Conservation (phyloP, 2,329 filamentous ascomycete species). For the Coniochaeta sp. region DNA sequence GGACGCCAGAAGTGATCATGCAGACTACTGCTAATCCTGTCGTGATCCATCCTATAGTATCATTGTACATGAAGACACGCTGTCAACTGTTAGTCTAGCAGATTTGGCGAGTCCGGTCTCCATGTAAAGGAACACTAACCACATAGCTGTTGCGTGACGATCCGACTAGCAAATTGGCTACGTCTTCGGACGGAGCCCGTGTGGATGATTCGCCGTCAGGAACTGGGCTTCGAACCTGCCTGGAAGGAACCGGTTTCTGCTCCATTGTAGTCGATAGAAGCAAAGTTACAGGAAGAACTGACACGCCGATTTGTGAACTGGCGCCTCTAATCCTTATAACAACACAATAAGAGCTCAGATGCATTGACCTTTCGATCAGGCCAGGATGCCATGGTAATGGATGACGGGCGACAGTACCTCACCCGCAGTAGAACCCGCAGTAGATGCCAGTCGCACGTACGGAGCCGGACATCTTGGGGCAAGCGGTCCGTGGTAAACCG, state of each 20-base stretch:
- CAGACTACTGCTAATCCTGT: not conserved
- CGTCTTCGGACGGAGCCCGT: not conserved
- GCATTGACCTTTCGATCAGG: too few relatives aligned
- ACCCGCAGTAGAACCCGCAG: too few relatives aligned
- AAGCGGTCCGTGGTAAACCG: not conserved
- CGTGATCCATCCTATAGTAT: not conserved
- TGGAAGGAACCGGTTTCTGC: not conserved
- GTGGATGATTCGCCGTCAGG: not conserved
- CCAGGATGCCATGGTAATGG: too few relatives aligned
- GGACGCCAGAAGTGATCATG: not conserved
- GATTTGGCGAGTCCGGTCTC: not conserved
- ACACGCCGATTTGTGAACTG: not conserved
- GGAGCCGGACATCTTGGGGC: too few relatives aligned
- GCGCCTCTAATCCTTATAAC: not conserved
- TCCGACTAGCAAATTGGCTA: not conserved
- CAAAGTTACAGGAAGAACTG: not conserved
- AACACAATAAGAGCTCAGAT: not conserved
- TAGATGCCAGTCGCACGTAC: too few relatives aligned
- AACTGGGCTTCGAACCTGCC: not conserved
- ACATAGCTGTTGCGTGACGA: slow-evolving; percentile 2
- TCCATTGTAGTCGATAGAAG: not conserved
- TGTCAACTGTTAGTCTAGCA: not conserved
- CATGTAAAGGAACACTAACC: slow-evolving; percentile 1
- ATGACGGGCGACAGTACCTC: too few relatives aligned
- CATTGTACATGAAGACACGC: slow-evolving; percentile 1